Base-by-base conservation (phyloP, 2,329 filamentous ascomycete genomes). In the Metarhizium brunneum region DNA sequence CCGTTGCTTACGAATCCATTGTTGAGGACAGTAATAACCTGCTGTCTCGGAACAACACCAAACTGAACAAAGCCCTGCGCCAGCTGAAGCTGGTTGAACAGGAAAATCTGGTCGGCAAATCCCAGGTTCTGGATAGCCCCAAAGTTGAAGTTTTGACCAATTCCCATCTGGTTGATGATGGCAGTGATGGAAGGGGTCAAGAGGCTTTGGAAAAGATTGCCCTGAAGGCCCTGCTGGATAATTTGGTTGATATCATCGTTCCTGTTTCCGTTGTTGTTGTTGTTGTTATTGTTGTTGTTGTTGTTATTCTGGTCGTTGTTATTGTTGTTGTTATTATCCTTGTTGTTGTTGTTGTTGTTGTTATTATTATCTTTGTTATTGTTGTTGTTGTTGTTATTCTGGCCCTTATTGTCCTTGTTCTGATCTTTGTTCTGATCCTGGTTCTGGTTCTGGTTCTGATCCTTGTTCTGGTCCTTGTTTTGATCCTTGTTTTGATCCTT, bases 81-180 rank as follows among this genome's bases (percentile, higher is more conserved):
- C 52, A 65, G 61, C 58, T 65, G 60, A 13, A 66, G 57, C 54
- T 66, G 64, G 5, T 59, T 56, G 50, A 67, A 52, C 25, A 66
- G 58, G n/a, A 59, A 50, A 35, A 68, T 48, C 52, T 64, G 59
- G 54, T 66, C 56, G 61, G 62, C 62, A 25, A 69, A 52, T 55
- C 63, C 63, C 48, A 70, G 64, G 54, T 55, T 48, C 58, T 60
- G 57, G 51, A 70, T 53, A 56, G 57, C 50, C 60, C 64, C 61
- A 54, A 65, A 54, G 59, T 64, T 61, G 55, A 68, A 54, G 54
- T 65, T 55, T 20, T 59, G 54, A 35, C 62, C 59, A 42, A 70
- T 57, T 49, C 66, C 65, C 56, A 71, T 63, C 57, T 60, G 57
- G 56, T 59, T 60, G 54, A 69, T 61, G 25, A 69, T 61, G 43